phyloP scores from a whole-genome alignment of 306 rosid species.

The Alnus glutinosa region DNA sequence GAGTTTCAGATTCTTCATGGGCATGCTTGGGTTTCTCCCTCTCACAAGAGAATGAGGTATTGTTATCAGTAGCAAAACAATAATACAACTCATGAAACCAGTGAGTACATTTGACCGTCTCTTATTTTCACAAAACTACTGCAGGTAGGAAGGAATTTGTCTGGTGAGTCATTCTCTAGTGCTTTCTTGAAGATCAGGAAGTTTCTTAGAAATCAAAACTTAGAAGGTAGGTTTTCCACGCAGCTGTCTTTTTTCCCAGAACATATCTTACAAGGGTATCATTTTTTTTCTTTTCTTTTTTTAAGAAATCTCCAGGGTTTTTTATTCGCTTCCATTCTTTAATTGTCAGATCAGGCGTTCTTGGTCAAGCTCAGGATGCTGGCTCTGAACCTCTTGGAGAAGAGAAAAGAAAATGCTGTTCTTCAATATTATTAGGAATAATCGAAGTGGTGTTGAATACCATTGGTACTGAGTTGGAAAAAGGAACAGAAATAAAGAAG shows the following conservation, averaged over 20 bases:
- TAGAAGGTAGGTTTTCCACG: constrained; percentile 24
- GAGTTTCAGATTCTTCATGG: constrained; percentile 37
- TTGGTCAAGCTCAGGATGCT: constrained; percentile 31
- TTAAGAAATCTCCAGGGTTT: not conserved
- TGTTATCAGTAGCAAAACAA: not conserved
- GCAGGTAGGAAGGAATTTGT: constrained; percentile 37
- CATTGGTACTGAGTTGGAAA: constrained; percentile 39
- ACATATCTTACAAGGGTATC: not conserved
- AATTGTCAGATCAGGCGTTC: constrained; percentile 35
- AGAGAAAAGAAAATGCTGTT: constrained; percentile 27
- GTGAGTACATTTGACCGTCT: not conserved
- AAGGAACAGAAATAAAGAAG: constrained; percentile 32
- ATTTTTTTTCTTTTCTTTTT: not conserved
- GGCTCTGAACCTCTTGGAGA: constrained; percentile 35
- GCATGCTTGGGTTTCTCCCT: constrained; percentile 45
- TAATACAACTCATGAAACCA: not conserved
- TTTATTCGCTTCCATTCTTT: constrained; percentile 14
- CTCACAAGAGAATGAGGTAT: constrained; percentile 48
- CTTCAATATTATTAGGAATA: constrained; percentile 33
- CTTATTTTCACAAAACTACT: not conserved
- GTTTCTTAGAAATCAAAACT: constrained; percentile 28
- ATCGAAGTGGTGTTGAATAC: constrained; percentile 41
- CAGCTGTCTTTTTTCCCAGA: not conserved
- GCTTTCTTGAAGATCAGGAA: constrained; percentile 35
- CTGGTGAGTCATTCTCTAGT: constrained; percentile 29